Base-by-base conservation (phyloP, 495 filamentous ascomycete genomes). In the Xylaria castorea region DNA sequence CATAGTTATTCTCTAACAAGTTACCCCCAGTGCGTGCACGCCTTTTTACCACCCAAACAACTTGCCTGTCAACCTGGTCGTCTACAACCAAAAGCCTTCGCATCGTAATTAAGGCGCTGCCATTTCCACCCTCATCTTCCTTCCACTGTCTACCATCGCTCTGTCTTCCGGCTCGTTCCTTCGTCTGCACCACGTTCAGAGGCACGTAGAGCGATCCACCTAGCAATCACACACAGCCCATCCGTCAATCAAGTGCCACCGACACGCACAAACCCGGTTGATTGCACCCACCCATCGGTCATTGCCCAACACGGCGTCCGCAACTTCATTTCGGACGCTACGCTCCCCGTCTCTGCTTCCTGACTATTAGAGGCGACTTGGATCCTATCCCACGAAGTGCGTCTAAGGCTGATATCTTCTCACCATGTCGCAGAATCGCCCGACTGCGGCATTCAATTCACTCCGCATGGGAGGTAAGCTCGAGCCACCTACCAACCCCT, bases 391-490 rank as follows among this genome's bases (percentile, higher is more conserved):
- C 75, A 75, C 60, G 38, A 78, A 75, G 75, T 80, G 76, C 74
- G 65, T 78, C 61, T 70, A 71, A 73, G 32, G 70, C 66, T 73
- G 73, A 75, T 72, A 36, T 72, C 67, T 71, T 66, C 69, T 71
- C 76, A 83, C 71, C 62, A 87, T 87, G 85, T 83, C 85, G 80
- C 80, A 84, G 74, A 85, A 83, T 73, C 81, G 85, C 78, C 84
- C 85, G 66, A 78, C 76, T 77, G 83, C 84, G 79, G 83, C 85
- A 64, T 87, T 87, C 78, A 86, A 85, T 76, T 86, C 80, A 68
- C 78, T 87, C 75, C 81, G 85, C 78, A 87, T 87, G 84, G 85
- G 85, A 85, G 85, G 85, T 86, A 78, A 87, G 85, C 60, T 74
- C 57, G 61, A 38, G 60, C 50, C 67, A 68, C 65, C 57, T 58